phyloP scores from a whole-genome alignment of 73 alveolate genomes.

The Symbiodinium pilosum region DNA sequence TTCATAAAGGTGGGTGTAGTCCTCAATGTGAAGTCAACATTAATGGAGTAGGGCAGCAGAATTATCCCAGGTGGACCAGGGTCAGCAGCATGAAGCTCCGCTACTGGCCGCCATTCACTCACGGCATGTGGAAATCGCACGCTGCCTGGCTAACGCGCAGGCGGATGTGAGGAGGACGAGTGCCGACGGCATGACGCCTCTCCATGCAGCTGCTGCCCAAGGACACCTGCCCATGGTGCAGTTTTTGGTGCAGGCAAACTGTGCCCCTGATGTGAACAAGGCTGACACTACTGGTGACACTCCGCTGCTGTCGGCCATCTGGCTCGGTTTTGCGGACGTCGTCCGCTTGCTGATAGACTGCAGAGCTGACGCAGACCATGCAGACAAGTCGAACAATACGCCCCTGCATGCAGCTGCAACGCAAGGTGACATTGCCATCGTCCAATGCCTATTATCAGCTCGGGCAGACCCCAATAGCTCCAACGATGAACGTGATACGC shows the following conservation, averaged over 20 bases:
- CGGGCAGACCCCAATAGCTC: not conserved
- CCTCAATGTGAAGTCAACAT: too few relatives aligned
- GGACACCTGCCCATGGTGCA: slow-evolving; percentile 1
- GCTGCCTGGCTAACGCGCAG: not conserved
- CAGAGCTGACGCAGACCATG: not conserved
- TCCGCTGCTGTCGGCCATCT: not conserved
- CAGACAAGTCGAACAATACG: slow-evolving; percentile 7
- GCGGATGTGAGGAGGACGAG: not conserved
- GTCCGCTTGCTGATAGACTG: not conserved
- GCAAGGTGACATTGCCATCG: not conserved
- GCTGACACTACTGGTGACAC: slow-evolving; percentile 1
- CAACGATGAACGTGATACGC: slow-evolving; percentile 6
- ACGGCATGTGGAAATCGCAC: not conserved
- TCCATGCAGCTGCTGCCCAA: not conserved
- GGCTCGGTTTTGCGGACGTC: not conserved
- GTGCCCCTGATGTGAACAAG: not conserved
- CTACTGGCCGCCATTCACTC: not conserved
- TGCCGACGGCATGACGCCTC: not conserved
- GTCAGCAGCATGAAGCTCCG: slow-evolving; percentile 17
- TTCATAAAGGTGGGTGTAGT: too few relatives aligned
- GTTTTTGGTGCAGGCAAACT: not conserved
- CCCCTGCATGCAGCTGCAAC: slow-evolving; percentile 16
- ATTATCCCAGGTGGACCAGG: slow-evolving; percentile 22
- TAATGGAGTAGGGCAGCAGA: too few relatives aligned
- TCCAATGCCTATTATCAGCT: not conserved